These are phyloP conservation scores for Leucoagaricus sp. DNA, from an alignment of 1,284 basidiomycete species.

Conservation along the genomic window DNA sequence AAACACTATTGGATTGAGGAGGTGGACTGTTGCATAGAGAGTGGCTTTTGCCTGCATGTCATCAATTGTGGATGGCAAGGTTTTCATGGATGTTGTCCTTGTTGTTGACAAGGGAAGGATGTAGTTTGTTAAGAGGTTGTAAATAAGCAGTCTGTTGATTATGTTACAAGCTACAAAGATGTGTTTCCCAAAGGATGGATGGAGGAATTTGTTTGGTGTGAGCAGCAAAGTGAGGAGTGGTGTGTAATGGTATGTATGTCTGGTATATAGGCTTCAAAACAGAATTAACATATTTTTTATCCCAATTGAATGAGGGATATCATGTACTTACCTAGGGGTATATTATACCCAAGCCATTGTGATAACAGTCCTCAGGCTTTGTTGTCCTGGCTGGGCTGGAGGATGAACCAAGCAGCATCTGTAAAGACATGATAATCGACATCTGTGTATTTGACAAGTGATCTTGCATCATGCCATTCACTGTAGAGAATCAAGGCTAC, in stretches of 20 bases:
- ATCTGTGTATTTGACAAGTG: slow-evolving; percentile 94
- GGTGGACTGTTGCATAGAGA: slow-evolving; percentile 63
- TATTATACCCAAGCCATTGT: slow-evolving; percentile 30
- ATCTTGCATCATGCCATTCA: slow-evolving; percentile 84
- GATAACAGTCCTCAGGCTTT: slow-evolving; percentile 61
- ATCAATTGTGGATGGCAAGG: slow-evolving; percentile 13
- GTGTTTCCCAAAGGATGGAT: slow-evolving; percentile 87
- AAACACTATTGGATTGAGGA: slow-evolving; percentile 93
- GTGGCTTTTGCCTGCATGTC: slow-evolving; percentile 39
- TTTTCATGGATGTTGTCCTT: background rate
- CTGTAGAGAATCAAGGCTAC: slow-evolving; percentile 79
- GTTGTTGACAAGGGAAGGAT: slow-evolving; percentile 41
- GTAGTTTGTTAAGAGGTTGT: slow-evolving; percentile 60
- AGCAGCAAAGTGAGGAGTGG: slow-evolving; percentile 87
- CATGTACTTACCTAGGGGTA: slow-evolving; percentile 70
- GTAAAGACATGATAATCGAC: slow-evolving; percentile 96
- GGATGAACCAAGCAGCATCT: slow-evolving; percentile 81
- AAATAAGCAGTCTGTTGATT: slow-evolving; percentile 78
- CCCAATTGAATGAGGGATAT: too few species aligned
- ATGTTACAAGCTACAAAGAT: slow-evolving; percentile 89
- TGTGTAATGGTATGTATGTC: slow-evolving; percentile 96
- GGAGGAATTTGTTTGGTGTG: slow-evolving; percentile 78
- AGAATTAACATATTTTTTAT: background rate
- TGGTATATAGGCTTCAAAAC: slow-evolving; percentile 78
- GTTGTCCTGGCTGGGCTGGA: slow-evolving; percentile 42